Percentiles rank a stretch among this genome's conserved stretches.
Evolutionary conservation across 441 rosid genomes (phyloP).

Genomic region (Cnidoscolus chayamansa): DNA sequence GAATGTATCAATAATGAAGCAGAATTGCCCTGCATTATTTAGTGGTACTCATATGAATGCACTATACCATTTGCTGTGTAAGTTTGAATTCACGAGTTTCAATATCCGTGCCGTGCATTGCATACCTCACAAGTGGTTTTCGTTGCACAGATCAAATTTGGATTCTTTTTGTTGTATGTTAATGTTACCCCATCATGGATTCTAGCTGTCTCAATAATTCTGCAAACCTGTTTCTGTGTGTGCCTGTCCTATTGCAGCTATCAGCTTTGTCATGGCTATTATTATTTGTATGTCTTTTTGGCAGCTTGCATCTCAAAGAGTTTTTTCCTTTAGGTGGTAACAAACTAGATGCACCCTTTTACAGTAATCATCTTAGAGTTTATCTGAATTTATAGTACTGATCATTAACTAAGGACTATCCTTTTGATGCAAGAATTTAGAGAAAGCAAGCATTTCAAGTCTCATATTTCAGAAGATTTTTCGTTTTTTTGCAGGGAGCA

Average conservation of each 20-base stretch:
- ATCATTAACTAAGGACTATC: too few species aligned
- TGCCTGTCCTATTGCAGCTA: conserved; percentile 4
- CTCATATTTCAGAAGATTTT: too few species aligned
- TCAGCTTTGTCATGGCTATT: conserved; percentile 1
- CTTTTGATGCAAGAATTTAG: too few species aligned
- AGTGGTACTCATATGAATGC: not conserved
- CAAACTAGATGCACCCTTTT: not conserved
- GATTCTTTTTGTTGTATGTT: conserved; percentile 3
- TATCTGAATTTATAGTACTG: too few species aligned
- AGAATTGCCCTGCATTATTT: not conserved
- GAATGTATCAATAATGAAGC: not conserved
- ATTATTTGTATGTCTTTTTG: not conserved
- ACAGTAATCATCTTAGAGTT: too few species aligned
- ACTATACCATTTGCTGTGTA: not conserved
- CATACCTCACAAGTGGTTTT: not conserved
- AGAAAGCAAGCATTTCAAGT: too few species aligned
- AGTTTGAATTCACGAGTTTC: not conserved
- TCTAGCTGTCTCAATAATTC: conserved; percentile 3
- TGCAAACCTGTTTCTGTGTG: not conserved
- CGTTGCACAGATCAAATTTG: not conserved
- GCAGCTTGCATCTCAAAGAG: not conserved
- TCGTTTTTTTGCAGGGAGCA: too few species aligned
- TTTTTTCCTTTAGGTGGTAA: not conserved
- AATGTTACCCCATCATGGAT: not conserved
- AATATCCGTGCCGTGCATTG: not conserved